Conservation (phyloP, 2,329 filamentous ascomycete species). For the Calonectria fujianensis region DNA sequence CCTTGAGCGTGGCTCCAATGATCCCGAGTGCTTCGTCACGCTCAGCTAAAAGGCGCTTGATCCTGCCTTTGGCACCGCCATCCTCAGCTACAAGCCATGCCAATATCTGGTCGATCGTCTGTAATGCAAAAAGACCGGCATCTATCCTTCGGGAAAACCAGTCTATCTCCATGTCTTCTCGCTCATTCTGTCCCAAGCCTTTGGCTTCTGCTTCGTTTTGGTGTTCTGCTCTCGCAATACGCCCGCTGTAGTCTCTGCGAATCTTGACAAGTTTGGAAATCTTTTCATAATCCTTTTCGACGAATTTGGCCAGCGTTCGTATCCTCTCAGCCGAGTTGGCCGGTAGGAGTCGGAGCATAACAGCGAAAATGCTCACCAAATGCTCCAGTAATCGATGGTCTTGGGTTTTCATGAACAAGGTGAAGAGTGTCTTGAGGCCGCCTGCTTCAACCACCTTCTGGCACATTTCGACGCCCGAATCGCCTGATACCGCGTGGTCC, state of each 20-base stretch:
- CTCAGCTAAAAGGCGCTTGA: slow-evolving; percentile 79
- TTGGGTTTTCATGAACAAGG: slow-evolving; percentile 88
- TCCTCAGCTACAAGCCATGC: slow-evolving; percentile 97
- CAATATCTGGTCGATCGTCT: slow-evolving; percentile 88
- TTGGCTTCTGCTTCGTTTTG: slow-evolving; percentile 61
- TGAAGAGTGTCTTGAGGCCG: slow-evolving; percentile 89
- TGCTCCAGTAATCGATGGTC: slow-evolving; percentile 85
- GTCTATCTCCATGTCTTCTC: slow-evolving; percentile 77
- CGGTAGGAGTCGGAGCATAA: slow-evolving; percentile 86
- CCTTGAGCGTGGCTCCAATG: slow-evolving; percentile 81
- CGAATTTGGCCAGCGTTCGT: slow-evolving; percentile 92
- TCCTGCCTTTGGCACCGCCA: slow-evolving; percentile 79
- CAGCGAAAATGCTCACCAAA: slow-evolving; percentile 88
- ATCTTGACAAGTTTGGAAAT: slow-evolving; percentile 82
- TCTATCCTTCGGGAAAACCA: slow-evolving; percentile 86
- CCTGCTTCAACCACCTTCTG: slow-evolving; percentile 86
- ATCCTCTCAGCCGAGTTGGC: slow-evolving; percentile 87
- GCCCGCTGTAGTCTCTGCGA: slow-evolving; percentile 80
- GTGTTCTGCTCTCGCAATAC: slow-evolving; percentile 75
- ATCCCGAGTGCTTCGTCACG: slow-evolving; percentile 79
- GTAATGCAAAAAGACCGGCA: slow-evolving; percentile 88
- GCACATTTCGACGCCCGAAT: slow-evolving; percentile 77
- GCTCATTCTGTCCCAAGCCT: slow-evolving; percentile 45
- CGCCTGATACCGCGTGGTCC: slow-evolving; percentile 82
- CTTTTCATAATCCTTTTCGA: slow-evolving; percentile 96